Evolutionary conservation across 495 filamentous ascomycete species (phyloP), one percentile per base, ranked within the genome.

Genomic region (Pseudoneurospora amorphoporcata): DNA sequence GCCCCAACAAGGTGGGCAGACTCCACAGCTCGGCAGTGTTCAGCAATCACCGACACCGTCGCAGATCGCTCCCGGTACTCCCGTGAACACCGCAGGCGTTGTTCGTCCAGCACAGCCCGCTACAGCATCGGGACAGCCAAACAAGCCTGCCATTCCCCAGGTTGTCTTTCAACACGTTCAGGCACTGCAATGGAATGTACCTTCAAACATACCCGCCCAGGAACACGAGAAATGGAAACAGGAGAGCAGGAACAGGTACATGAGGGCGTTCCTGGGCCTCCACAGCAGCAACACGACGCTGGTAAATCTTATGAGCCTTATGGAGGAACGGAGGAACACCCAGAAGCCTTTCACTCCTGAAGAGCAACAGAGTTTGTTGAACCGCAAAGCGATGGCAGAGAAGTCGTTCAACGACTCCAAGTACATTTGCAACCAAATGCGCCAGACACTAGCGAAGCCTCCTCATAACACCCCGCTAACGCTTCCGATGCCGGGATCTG

Each of bases 281-380:
- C 65, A 29, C 8, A 73, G 72, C 23, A 41, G 74, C 4, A 70
- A 72, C 6, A 78, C 75, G 65, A 35, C 53, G 23, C 29, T 65
- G 53, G 32, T 65, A 65, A 37, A 17, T 16, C 53, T 82, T 35
- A 78, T 84, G 5, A 73, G 75, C 4, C 43, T 76, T 2, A 8
- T 84, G 3, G 83, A 81, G 58, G 81, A 80, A 2, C 78, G 80
- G 3, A 68, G 73, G 19, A 78, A 79, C 1, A 82, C 80, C 39
- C 78, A 77, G 0, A 76, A 72, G 58, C 71, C 76, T 0, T 69
- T 82, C 10, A 45, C 79, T 16, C 53, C 75, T 0, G 82, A 84
- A 0, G 83, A 84, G 41, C 14, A 76, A 8, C 81, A 82, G 58
- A 76, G 77, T 23, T 43, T 77, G 8, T 73, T 78, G 39, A 79